Base-by-base conservation (phyloP, 768 basidiomycete species). In the Baorangia bicolor region DNA sequence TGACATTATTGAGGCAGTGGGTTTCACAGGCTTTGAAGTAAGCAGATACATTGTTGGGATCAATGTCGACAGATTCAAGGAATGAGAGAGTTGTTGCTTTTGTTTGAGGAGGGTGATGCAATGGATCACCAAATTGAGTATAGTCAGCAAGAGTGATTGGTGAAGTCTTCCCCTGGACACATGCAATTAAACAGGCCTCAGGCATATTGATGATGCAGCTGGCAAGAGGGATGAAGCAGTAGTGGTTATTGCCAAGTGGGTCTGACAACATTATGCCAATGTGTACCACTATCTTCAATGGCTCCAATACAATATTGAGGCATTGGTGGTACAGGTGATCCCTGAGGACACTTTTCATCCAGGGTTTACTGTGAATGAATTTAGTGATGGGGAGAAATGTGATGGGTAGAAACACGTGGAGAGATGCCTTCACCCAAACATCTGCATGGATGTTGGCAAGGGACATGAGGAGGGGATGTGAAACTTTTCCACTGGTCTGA, bases 121-220 rank as follows among this genome's bases (percentile, higher is more conserved):
- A 65, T 10, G 53, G 13, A 37, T 77, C 69, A 1, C 73, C 68
- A 45, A 75, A 72, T 49, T 73, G 48, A 33, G 66, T 62, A 35
- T 69, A 68, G 3, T 33, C 53, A 14, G 74, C 74, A 48, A 65
- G 58, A 2, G 72, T 74, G 3, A 73, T 59, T 5, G 65, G 66
- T 0, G 68, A 77, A 2, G 70, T 69, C 49, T 67, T 72, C 3
- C 64, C 67, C 7, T 37, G 55, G 30, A 75, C 69, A 28, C 74
- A 62, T 2, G 70, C 52, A 14, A 75, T 51, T 30, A 70, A 46
- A 18, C 62, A 56, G 3, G 68, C 65, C 62, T 75, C 69, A 0
- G 71, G 71, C 10, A 65, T 69, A 55, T 75, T 65, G 14, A 69
- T 67, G 11, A 74, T 73, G 52, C 62, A 71, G 0, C 65, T 45